These are phyloP conservation scores for Yarrowia alimentaria DNA, from an alignment of 805 yeast species.

Conservation along the genomic window DNA sequence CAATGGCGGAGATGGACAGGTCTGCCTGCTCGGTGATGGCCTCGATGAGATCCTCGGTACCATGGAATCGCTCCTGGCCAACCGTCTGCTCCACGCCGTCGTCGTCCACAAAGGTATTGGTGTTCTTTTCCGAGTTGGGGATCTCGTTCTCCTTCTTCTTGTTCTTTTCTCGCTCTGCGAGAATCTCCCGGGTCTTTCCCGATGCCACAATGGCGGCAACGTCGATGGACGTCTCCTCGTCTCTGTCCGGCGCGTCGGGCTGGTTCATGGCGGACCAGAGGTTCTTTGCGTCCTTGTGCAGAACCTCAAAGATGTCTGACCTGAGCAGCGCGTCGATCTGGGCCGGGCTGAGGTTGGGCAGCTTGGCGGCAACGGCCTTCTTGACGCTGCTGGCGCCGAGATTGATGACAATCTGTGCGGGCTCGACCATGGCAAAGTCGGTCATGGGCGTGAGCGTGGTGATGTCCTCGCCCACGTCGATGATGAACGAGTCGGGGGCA, in stretches of 20 bases:
- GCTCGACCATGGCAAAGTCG: slow-evolving; percentile 62
- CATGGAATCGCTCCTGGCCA: slow-evolving; percentile 90
- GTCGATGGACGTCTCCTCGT: slow-evolving; percentile 75
- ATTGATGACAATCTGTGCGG: slow-evolving; percentile 50
- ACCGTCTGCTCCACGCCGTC: slow-evolving; percentile 56
- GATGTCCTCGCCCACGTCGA: slow-evolving; percentile 75
- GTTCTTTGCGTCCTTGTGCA: slow-evolving; percentile 56
- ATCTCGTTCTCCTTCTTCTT: slow-evolving; percentile 40
- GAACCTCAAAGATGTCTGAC: slow-evolving; percentile 75
- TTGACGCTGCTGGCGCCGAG: slow-evolving; percentile 70
- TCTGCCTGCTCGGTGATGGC: slow-evolving; percentile 56
- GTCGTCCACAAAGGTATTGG: slow-evolving; percentile 66
- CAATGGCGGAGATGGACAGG: slow-evolving; percentile 53
- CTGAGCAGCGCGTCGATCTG: slow-evolving; percentile 75
- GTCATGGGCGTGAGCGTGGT: slow-evolving; percentile 79
- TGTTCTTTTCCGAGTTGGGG: slow-evolving; percentile 66
- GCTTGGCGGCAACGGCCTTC: slow-evolving; percentile 47
- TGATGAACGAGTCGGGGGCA: slow-evolving; percentile 63
- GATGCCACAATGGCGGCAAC: slow-evolving; percentile 86
- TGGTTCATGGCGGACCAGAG: slow-evolving; percentile 59
- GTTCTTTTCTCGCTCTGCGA: slow-evolving; percentile 60
- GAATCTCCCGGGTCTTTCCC: slow-evolving; percentile 66
- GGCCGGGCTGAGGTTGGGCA: slow-evolving; percentile 54
- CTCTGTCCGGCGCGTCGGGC: slow-evolving; percentile 39
- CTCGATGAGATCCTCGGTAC: slow-evolving; percentile 60